Evolutionary conservation across 768 basidiomycete genomes (phyloP), one percentile per base, ranked within the genome.

Genomic region (Amanita rubescens): DNA sequence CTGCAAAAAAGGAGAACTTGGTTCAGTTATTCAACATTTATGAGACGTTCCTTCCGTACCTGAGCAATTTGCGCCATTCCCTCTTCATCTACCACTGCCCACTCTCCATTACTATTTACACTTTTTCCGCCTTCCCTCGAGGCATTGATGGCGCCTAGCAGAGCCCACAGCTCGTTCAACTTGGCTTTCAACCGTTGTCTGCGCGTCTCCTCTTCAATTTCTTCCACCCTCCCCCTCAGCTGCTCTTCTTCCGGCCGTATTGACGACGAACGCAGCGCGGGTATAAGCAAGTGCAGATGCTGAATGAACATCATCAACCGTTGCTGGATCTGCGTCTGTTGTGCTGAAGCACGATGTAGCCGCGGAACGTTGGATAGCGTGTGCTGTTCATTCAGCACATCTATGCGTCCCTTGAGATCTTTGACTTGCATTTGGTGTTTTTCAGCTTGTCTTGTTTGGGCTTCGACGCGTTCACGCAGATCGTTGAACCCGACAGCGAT

Each of bases 61-160:
- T 87, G 83, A 3, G 83, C 73, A 52, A 94, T 82, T 65, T 88
- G 82, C 44, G 80, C 73, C 52, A 94, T 68, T 1, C 90, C 90
- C 1, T 90, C 88, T 61, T 90, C 87, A 63, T 94, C 91, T 2
- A 88, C 86, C n/a, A 92, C 87, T 0, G 82, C 78, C 89, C 89
- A 91, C 60, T 84, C 86, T 7, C 76, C 74, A 37, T 27, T 53
- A 22, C 61, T 66, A 1, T 73, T 75, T 14, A 74, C 75, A 11
- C 62, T 60, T 27, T 66, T 69, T 19, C 62, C 67, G 56, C 76
- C 74, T 60, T 85, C 82, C 59, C 76, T 69, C 24, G 80, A 75
- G 7, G 85, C 82, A 41, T 78, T 78, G 15, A 92, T 71, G 42
- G 86, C 82, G 3, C 89, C 89, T 8, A 93, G 77, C 12, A 89